A percentile compares a stretch with the other conserved stretches of the same genome.
Evolutionary conservation across 2,329 filamentous ascomycete species (phyloP).

Genomic region (Blastomyces percursus): DNA sequence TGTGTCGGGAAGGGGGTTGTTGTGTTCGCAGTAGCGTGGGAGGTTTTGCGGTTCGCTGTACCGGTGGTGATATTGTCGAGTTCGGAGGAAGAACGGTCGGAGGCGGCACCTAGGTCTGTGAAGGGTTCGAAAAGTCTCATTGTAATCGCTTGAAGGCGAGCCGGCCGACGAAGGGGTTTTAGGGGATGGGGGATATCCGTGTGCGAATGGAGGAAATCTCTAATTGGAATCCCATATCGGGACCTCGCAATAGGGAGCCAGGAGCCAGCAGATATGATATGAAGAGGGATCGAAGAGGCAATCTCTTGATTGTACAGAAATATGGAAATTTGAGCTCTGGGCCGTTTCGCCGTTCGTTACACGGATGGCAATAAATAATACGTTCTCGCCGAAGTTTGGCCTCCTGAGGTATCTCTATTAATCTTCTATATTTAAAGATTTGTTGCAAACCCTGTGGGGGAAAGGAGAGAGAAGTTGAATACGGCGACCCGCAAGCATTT

Average conservation of each 20-base stretch:
- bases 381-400: background rate
- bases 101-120: background rate
- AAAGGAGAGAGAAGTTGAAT: background rate
- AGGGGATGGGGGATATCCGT: background rate
- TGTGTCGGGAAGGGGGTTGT: constrained; percentile 3
- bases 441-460: background rate
- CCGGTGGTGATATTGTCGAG: constrained; percentile 7
- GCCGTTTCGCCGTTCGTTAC: background rate
- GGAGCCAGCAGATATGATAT: background rate
- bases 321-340: background rate
- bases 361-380: background rate
- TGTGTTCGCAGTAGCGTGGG: constrained; percentile 7
- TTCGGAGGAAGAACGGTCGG: constrained; percentile 13
- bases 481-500: constrained; percentile 2
- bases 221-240: background rate
- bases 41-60: constrained; percentile 5
- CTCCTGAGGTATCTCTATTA: background rate
- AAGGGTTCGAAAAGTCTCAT: background rate
- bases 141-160: background rate
- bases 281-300: background rate
- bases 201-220: background rate
- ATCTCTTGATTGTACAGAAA: background rate
- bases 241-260: background rate
- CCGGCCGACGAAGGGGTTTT: background rate
- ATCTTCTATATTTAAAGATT: background rate